Base-by-base conservation (phyloP, 495 filamentous ascomycete genomes). In the Corynascus novoguineensis region DNA sequence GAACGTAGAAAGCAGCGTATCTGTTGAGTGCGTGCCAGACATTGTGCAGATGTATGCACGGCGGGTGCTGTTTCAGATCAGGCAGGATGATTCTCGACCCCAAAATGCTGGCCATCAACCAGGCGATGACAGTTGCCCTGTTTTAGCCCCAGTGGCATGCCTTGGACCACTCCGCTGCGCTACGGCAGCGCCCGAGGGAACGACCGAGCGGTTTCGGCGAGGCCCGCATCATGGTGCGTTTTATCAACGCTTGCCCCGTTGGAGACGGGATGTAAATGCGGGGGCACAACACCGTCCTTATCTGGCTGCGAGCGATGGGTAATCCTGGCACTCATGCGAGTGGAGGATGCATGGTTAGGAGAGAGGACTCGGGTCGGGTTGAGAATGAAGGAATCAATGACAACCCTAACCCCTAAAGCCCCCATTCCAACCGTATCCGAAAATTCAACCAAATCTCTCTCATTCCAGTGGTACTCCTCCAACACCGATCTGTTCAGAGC, bases 1-100 rank as follows among this genome's bases (percentile, higher is more conserved):
- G 34, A 75, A 60, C 28, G 63, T 62, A 12, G 63, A 60, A 5
- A 75, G 60, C 10, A 73, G 65, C 1, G 62, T 65, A 4, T 41
- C 47, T 32, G 69, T 41, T n/a, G 64, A 58, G 50, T 64, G 40
- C 1, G 58, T 25, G 37, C 27, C 55, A 27, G 64, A 35, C 59
- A 66, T 66, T 31, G 29, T 10, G 10, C 29, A 31, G 45, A 14
- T 35, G 34, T 35, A 35, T 12, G 34, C 11, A 35, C 29, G 29
- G 5, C 10, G 29, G 29, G 29, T 10, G 29, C 15, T 35, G 10
- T 3, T 14, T 35, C 15, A 14, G 34, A 11, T 3, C 6, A 35
- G 11, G 10, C 34, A 11, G 11, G 15, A 35, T 8, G 9, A 24
- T 12, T 21, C 21, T 27, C 21, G 41, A 34, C 19, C 8, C 24